These are phyloP conservation scores for Exophiala calicioides DNA, from an alignment of 2,329 filamentous ascomycete species.

Conservation along the genomic window DNA sequence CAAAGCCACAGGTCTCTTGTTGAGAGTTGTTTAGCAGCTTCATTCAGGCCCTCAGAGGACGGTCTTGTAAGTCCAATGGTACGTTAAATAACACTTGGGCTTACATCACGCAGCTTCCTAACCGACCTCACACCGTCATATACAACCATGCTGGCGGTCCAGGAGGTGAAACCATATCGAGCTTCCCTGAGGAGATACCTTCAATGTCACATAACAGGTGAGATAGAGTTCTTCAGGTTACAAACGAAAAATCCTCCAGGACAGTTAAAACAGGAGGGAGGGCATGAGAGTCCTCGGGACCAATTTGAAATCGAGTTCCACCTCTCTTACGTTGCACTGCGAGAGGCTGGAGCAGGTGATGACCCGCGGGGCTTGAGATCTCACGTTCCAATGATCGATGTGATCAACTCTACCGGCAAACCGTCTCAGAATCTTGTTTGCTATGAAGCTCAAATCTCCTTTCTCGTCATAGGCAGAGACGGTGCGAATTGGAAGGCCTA, in stretches of 20 bases:
- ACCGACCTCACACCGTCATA: slow-evolving; percentile 3
- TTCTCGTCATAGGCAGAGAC: slow-evolving; percentile 17
- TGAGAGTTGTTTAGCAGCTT: no score
- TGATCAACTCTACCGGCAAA: slow-evolving; percentile 4
- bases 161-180: neutral
- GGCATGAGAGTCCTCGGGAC: no score
- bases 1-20: no score
- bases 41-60: no score
- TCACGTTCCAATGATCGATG: neutral
- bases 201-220: slow-evolving; percentile 7
- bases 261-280: slow-evolving; percentile 2
- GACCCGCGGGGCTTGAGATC: neutral
- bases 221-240: slow-evolving; percentile 11
- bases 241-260: neutral
- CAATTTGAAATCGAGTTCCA: slow-evolving; percentile 17
- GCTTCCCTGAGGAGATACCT: slow-evolving; percentile 3
- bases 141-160: slow-evolving; percentile 4
- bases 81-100: no score
- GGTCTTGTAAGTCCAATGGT: no score
- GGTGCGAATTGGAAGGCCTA: slow-evolving; percentile 25
- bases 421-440: no score
- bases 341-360: neutral
- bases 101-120: slow-evolving; percentile 1
- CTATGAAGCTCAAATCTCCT: slow-evolving; percentile 12
- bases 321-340: slow-evolving; percentile 15